Percentiles rank a stretch among this genome's conserved stretches.
Conservation (phyloP, 495 filamentous ascomycete species). For the Hyaloscypha variabilis region DNA sequence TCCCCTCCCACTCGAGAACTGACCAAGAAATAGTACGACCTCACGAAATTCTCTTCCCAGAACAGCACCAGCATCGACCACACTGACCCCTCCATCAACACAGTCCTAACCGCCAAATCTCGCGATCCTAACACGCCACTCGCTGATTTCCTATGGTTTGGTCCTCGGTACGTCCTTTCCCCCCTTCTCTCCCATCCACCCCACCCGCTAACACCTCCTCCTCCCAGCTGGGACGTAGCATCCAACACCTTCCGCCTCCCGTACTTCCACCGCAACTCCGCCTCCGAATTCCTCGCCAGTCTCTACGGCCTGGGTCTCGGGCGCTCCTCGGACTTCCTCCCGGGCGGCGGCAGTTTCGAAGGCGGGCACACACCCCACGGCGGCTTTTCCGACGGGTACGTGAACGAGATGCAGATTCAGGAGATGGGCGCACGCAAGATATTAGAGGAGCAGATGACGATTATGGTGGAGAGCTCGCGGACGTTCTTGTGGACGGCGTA, state of each 20-base stretch:
- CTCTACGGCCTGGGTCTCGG: conserved; percentile 55
- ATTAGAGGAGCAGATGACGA: conserved; percentile 49
- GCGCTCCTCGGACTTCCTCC: conserved; percentile 55
- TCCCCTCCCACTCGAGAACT: conserved; percentile 29
- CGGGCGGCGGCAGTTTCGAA: conserved; percentile 58
- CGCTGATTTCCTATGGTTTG: conserved; percentile 84
- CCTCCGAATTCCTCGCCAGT: conserved; percentile 62
- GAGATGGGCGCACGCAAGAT: conserved; percentile 43
- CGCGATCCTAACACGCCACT: conserved; percentile 67
- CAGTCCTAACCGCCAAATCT: conserved; percentile 75
- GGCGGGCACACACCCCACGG: conserved; percentile 62
- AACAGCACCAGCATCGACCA: conserved; percentile 74
- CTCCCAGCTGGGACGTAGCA: conserved; percentile 63
- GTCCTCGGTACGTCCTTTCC: conserved; percentile 51
- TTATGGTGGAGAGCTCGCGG: conserved; percentile 58
- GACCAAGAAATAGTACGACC: conserved; percentile 73
- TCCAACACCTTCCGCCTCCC: conserved; percentile 83
- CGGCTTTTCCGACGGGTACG: conserved; percentile 55
- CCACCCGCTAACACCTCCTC: not conserved
- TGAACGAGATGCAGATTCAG: conserved; percentile 41
- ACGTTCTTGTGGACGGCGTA: conserved; percentile 45
- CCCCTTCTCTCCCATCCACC: not conserved
- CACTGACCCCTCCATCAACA: conserved; percentile 82
- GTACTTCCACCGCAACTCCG: conserved; percentile 78
- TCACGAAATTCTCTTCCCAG: conserved; percentile 72